Conservation (phyloP, 371 early-diverging fungal species). For the Capillidium heterosporum region DNA sequence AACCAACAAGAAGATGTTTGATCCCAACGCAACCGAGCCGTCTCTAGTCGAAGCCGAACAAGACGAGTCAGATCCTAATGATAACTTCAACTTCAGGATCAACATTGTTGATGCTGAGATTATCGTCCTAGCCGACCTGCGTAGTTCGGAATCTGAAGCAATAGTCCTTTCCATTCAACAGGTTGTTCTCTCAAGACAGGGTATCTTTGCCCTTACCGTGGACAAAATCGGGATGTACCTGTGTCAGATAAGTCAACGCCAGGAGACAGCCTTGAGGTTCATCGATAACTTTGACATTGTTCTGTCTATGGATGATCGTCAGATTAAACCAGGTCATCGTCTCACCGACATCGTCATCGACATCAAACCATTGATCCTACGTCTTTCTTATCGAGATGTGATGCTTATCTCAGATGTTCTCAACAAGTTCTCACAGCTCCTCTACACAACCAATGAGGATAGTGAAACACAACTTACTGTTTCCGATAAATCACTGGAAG, state of each 20-base stretch:
- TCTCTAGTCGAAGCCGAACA: constrained; percentile 6
- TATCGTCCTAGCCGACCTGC: constrained; percentile 67
- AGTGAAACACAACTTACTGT: constrained; percentile 1
- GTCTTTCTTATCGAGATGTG: constrained; percentile 68
- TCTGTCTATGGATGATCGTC: constrained; percentile 49
- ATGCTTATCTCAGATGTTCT: constrained; percentile 60
- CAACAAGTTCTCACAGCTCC: constrained; percentile 45
- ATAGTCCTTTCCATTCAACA: constrained; percentile 66
- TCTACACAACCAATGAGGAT: constrained; percentile 14
- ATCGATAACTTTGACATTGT: constrained; percentile 78
- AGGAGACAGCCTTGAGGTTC: constrained; percentile 59
- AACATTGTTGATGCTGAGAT: constrained; percentile 74
- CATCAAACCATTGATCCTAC: constrained; percentile 38
- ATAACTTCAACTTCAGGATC: constrained; percentile 34
- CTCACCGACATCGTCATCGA: constrained; percentile 35
- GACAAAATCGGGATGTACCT: constrained; percentile 79
- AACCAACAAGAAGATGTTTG: constrained; percentile 1
- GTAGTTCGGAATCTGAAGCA: constrained; percentile 56
- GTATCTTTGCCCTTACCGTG: constrained; percentile 46
- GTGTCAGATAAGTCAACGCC: constrained; percentile 71
- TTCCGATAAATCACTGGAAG: background rate
- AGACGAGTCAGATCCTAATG: background rate
- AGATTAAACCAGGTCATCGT: constrained; percentile 26
- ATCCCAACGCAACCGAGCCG: background rate
- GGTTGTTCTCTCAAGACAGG: constrained; percentile 57